Base-by-base conservation (phyloP, 108 stramenopile genomes). In the Fragilaria radians region DNA sequence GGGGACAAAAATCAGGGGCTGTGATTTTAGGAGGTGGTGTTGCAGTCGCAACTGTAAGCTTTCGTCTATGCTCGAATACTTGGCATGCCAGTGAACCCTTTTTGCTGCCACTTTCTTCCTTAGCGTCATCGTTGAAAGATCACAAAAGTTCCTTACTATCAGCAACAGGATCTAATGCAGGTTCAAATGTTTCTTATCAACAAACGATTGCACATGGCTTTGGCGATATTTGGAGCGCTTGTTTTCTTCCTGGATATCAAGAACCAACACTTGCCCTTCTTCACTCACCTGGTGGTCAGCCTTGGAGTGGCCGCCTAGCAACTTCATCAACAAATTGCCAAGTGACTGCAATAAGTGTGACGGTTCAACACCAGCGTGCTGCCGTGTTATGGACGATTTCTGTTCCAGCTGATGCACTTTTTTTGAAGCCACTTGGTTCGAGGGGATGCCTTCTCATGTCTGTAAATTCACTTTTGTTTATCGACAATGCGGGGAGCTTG, bases 341-440 rank as follows among this genome's bases (percentile, higher is more conserved):
- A 60, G 57, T 87, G 24, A 90, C 92, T n/a, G 88, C 88, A 0
- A 66, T 89, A 32, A 78, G 80, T 19, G 56, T 93, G 21, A 76
- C 83, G 19, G 82, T 90, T 47, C 58, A 52, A 22, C 92, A 93
- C 51, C 68, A 67, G 34, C 77, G 88, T 5, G 74, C 83, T 19
- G 92, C 89, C 1, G 78, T 89, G 4, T 54, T 93, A 46, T 93
- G 92, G 92, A 78, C 80, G n/a, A 56, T 74, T 29, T 73, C 78
- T 22, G 72, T 93, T 36, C 84, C 88, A 24, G 75, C 82, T 0
- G 92, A 93, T 72, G 84, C 92, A 1, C 57, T 71, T 49, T 67
- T 64, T 28, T 48, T 82, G 54, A 25, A 28, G 45, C 22, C 50
- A 22, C 14, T 24, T 22, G 67, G 59, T 17, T 29, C 46, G 3